Evolutionary conservation across 106 monocot genomes (phyloP).

Genomic region (Dendrobium huoshanense): DNA sequence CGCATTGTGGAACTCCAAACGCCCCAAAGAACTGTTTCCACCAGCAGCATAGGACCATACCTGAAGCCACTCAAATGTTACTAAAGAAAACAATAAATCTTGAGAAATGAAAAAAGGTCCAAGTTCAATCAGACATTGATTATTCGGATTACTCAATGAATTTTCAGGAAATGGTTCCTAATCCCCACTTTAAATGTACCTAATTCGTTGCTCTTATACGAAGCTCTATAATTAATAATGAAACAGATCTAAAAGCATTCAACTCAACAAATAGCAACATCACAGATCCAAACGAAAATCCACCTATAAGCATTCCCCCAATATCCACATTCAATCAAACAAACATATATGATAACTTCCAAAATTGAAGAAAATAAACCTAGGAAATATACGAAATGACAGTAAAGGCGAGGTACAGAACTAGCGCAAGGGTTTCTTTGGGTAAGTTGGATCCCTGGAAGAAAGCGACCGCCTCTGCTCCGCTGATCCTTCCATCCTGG

Average conservation of each 20-base stretch:
- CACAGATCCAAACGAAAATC: not conserved
- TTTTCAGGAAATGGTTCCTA: not conserved
- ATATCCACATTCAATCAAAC: not conserved
- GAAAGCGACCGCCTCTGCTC: constrained; percentile 80
- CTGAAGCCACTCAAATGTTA: not conserved
- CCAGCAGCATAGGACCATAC: constrained; percentile 34
- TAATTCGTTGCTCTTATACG: not conserved
- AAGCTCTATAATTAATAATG: not conserved
- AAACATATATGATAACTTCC: not conserved
- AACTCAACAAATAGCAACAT: not conserved
- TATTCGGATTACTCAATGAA: not conserved
- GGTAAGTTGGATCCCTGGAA: constrained; percentile 87
- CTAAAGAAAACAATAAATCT: not conserved
- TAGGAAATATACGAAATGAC: not conserved
- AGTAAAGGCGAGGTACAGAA: constrained; percentile 1
- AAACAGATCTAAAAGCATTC: constrained; percentile 8
- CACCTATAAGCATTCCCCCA: not conserved
- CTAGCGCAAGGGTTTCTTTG: constrained; percentile 78
- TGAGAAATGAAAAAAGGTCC: not conserved
- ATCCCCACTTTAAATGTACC: not conserved
- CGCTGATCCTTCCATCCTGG: constrained; percentile 84
- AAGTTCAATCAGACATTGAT: not conserved
- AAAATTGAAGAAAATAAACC: not conserved
- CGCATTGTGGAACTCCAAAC: constrained; percentile 80
- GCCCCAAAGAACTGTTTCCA: constrained; percentile 75